Evolutionary conservation across 805 yeast genomes (phyloP).

Genomic region (Metschnikowia aberdeeniae): DNA sequence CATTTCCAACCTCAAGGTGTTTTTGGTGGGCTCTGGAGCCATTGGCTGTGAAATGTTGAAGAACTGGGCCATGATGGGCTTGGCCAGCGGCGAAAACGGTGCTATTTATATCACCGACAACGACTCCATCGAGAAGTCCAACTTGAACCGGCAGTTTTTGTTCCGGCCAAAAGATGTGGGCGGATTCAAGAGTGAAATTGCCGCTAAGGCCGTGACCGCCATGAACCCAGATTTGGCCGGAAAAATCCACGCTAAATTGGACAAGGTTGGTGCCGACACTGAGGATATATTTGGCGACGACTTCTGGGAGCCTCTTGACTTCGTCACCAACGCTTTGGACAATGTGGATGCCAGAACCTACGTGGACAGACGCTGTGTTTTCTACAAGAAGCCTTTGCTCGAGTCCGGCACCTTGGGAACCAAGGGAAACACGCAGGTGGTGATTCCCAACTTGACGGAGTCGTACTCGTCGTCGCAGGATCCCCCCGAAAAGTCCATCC

Average conservation of each 20-base stretch:
- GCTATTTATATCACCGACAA: conserved; percentile 83
- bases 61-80: conserved; percentile 96
- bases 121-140: conserved; percentile 93
- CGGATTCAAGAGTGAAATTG: conserved; percentile 81
- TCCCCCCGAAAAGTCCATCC: conserved; percentile 97
- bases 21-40: conserved; percentile 96
- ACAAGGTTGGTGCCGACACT: conserved; percentile 92
- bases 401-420: conserved; percentile 98
- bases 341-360: conserved; percentile 97
- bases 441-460: conserved; percentile 90
- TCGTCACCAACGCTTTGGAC: conserved; percentile 95
- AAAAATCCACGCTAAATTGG: conserved; percentile 70
- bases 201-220: conserved; percentile 73
- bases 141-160: conserved; percentile 92
- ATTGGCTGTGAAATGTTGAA: conserved; percentile 98
- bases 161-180: conserved; percentile 96
- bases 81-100: conserved; percentile 90
- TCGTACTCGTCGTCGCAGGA: conserved; percentile 95
- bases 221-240: conserved; percentile 86
- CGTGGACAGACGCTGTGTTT: conserved; percentile 95
- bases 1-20: conserved; percentile 73
- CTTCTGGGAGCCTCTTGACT: conserved; percentile 81
- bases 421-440: conserved; percentile 96
- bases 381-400: conserved; percentile 81
- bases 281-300: conserved; percentile 79